phyloP scores from a whole-genome alignment of 2,329 filamentous ascomycete species.

The Talaromyces piceae region DNA sequence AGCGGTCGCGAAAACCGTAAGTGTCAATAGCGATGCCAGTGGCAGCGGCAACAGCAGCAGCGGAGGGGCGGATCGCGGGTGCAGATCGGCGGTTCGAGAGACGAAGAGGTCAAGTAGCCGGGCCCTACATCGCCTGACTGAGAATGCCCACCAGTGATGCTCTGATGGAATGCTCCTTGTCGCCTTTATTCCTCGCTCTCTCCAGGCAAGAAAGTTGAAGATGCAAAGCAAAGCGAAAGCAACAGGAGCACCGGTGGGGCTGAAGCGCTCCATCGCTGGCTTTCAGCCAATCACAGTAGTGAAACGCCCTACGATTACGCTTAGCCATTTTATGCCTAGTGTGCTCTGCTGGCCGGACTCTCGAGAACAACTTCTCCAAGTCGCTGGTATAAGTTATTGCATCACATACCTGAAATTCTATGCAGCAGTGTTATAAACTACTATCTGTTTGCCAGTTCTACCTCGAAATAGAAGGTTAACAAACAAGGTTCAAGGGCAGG shows the following conservation, averaged over 20 bases:
- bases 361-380: neutral
- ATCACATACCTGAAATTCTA: neutral
- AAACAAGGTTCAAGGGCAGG: neutral
- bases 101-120: neutral
- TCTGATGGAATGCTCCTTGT: neutral
- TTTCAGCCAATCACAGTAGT: neutral
- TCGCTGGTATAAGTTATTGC: neutral
- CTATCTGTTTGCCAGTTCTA: neutral
- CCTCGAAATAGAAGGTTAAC: neutral
- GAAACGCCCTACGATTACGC: neutral
- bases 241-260: neutral
- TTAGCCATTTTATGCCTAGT: neutral
- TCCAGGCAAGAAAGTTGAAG: neutral
- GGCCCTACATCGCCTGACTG: neutral
- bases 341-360: neutral
- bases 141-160: too few species aligned
- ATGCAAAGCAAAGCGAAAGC: too few species aligned
- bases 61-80: neutral
- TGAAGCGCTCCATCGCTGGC: too few species aligned
- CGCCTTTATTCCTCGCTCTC: too few species aligned
- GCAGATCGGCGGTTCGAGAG: neutral
- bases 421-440: neutral
- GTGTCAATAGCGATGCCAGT: neutral
- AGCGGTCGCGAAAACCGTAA: neutral
- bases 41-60: too few species aligned